Percentiles rank a stretch among this genome's conserved stretches.
phyloP scores from a whole-genome alignment of 768 basidiomycete genomes.

The Pulveroboletus ravenelii region DNA sequence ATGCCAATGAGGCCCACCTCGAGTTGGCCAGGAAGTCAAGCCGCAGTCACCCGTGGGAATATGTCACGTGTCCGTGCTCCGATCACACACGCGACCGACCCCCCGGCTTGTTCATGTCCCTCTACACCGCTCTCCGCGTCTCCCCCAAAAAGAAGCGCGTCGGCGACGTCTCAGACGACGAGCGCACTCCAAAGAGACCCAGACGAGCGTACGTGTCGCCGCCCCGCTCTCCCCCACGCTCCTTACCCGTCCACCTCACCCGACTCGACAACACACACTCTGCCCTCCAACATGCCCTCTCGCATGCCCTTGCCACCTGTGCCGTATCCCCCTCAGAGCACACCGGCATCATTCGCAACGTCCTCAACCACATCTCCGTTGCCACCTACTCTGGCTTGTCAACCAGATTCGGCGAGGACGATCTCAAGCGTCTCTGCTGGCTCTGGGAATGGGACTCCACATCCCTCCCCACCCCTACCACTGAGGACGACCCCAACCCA shows the following conservation, averaged over 20 bases:
- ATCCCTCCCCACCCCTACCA: slow-evolving; percentile 28
- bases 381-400: slow-evolving; percentile 63
- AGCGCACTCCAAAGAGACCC: slow-evolving; percentile 62
- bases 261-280: slow-evolving; percentile 63
- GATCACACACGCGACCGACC: slow-evolving; percentile 11
- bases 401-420: slow-evolving; percentile 60
- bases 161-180: slow-evolving; percentile 47
- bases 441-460: slow-evolving; percentile 83
- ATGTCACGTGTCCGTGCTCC: slow-evolving; percentile 32
- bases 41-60: slow-evolving; percentile 22
- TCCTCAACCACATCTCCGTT: slow-evolving; percentile 72
- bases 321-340: slow-evolving; percentile 74
- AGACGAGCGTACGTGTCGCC: slow-evolving; percentile 45
- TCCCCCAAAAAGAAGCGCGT: slow-evolving; percentile 70
- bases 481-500: slow-evolving; percentile 62
- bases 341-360: slow-evolving; percentile 70
- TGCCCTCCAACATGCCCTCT: slow-evolving; percentile 75
- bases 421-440: slow-evolving; percentile 77
- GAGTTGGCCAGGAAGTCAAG: no score
- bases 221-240: slow-evolving; percentile 39
- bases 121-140: slow-evolving; percentile 43
- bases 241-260: slow-evolving; percentile 54
- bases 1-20: neutral
- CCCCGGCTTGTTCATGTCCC: slow-evolving; percentile 6
- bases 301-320: slow-evolving; percentile 79